Evolutionary conservation across 768 basidiomycete species (phyloP).

Genomic region (Phaffia australis): DNA sequence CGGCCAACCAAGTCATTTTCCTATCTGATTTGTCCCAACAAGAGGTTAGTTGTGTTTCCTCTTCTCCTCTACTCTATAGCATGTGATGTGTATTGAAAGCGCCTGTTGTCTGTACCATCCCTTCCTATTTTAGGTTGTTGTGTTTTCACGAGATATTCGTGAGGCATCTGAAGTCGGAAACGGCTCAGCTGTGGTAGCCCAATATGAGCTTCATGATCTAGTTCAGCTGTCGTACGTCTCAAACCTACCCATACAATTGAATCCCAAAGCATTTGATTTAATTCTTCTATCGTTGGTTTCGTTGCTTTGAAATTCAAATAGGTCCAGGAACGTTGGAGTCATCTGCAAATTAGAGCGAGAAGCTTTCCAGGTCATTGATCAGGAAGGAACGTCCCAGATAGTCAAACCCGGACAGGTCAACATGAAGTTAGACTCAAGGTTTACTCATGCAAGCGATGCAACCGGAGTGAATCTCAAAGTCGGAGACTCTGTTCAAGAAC

Average conservation of each 20-base stretch:
- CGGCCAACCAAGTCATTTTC: conserved; percentile 79
- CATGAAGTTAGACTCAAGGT: conserved; percentile 28
- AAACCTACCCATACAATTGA: not conserved
- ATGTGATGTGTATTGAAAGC: not conserved
- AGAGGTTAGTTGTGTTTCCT: conserved; percentile 49
- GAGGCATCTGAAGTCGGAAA: conserved; percentile 97
- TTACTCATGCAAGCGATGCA: conserved; percentile 62
- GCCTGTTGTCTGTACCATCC: not conserved
- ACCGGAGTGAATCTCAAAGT: conserved; percentile 75
- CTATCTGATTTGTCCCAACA: conserved; percentile 95
- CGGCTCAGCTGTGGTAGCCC: conserved; percentile 74
- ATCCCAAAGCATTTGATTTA: not conserved
- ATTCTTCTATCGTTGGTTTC: not conserved
- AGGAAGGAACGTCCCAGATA: conserved; percentile 75
- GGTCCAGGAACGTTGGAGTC: conserved; percentile 87
- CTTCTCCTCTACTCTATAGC: not conserved
- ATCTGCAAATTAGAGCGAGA: conserved; percentile 96
- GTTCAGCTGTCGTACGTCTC: conserved; percentile 83
- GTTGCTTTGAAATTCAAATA: conserved; percentile 58
- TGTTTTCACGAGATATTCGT: conserved; percentile 92
- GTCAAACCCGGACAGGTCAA: conserved; percentile 93
- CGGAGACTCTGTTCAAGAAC: conserved; percentile 84
- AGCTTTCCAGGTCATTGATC: conserved; percentile 90
- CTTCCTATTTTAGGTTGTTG: conserved; percentile 58
- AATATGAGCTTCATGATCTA: conserved; percentile 91